Evolutionary conservation across 305 asterid species (phyloP), one percentile per base, ranked within the genome.

Genomic region (Stenogyne calaminthoides): DNA sequence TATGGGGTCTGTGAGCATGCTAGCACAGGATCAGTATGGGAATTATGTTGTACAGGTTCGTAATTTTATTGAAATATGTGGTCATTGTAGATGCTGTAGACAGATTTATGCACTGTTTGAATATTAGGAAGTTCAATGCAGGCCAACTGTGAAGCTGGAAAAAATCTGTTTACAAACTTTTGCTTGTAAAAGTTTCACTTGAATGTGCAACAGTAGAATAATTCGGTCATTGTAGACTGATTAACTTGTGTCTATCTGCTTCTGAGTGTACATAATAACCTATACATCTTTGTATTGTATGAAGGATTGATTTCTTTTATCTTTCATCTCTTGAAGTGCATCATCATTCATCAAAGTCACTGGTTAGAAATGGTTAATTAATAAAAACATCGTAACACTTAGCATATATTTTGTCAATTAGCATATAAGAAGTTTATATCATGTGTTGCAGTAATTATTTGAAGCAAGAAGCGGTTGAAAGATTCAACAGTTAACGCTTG

Each of bases 1-100:
- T 75, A 78, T 91, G 72, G 85, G 83, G 61, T 86, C 93, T 75
- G 97, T 91, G 27, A 88, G 93, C 85, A 83, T 83, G 90, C 84
- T 91, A 70, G 90, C 96, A 12, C 97, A 88, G 82, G 97, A 91
- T 77, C 97, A 91, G 76, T 91, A 91, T 84, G 97, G 97, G 39
- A 91, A 91, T 78, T 91, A 91, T 72, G 97, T 91, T 76, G 81
- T 91, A 64, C 97, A 91, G 97, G 97, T 90, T 64, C 55, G 82
- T 78, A 9, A 25, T 18, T 54, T 18, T 57, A n/a, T 7, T 47
- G 34, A 10, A 7, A 29, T 54, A 5, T 78, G 54, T 15, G n/a
- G 16, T 51, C 62, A 18, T 59, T 25, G 46, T 46, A 37, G 51
- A 34, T 36, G 22, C 27, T 74, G 55, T 44, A 15, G 36, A 32